Conservation (phyloP, 2,329 filamentous ascomycete genomes). For the Coniochaeta sp. region DNA sequence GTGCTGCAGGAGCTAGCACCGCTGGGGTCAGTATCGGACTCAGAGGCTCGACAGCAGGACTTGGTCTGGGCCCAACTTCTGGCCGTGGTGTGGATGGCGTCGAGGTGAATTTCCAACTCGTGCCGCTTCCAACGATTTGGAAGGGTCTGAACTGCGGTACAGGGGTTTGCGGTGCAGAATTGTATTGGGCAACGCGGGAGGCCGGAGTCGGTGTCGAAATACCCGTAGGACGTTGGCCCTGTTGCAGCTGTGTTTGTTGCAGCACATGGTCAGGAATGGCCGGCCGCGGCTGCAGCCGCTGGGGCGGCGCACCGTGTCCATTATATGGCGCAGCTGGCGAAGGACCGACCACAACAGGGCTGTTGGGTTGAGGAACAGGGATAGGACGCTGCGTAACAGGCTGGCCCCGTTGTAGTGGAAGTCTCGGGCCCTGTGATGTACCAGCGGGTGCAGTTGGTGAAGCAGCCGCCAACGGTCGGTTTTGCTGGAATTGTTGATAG, state of each 20-base stretch:
- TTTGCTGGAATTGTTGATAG: conserved; percentile 10
- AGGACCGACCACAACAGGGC: background rate
- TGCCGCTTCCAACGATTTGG: conserved; percentile 31
- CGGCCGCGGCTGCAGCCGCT: conserved; percentile 16
- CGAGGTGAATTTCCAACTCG: conserved; percentile 50
- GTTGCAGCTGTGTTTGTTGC: conserved; percentile 13
- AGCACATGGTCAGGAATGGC: conserved; percentile 10
- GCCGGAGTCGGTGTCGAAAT: conserved; percentile 9
- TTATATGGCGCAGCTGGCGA: background rate
- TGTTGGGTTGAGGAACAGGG: background rate
- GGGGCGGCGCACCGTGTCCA: conserved; percentile 19
- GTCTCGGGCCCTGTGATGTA: background rate
- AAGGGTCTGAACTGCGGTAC: conserved; percentile 9
- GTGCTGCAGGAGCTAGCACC: conserved; percentile 11
- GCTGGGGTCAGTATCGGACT: conserved; percentile 42
- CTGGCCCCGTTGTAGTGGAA: background rate
- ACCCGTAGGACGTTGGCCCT: conserved; percentile 7
- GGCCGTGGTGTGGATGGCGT: conserved; percentile 50
- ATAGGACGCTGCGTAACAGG: background rate
- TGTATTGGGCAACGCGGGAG: conserved; percentile 21
- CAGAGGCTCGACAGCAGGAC: conserved; percentile 51
- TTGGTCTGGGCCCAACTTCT: conserved; percentile 33
- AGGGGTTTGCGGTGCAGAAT: conserved; percentile 15
- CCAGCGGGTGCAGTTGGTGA: conserved; percentile 10
- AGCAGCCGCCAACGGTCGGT: conserved; percentile 13